phyloP scores from a whole-genome alignment of 805 yeast species.

The Isabelozyma heimii region DNA sequence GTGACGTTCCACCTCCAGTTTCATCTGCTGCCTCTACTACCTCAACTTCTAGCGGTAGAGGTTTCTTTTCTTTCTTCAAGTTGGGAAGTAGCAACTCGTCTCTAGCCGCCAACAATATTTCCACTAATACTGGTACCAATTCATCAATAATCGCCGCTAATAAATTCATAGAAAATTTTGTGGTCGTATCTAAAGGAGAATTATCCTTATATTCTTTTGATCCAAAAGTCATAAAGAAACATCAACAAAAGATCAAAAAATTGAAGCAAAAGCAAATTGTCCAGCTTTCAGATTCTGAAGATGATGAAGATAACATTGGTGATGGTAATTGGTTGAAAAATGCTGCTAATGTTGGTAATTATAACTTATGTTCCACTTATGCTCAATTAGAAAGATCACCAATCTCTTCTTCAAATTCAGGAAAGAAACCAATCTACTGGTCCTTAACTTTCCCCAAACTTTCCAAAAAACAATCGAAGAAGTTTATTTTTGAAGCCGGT shows the following conservation, averaged over 20 bases:
- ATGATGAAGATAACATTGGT: constrained; percentile 34
- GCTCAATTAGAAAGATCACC: constrained; percentile 35
- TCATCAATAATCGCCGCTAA: constrained; percentile 14
- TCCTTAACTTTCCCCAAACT: constrained; percentile 52
- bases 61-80: constrained; percentile 27
- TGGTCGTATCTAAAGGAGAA: constrained; percentile 69
- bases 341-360: constrained; percentile 55
- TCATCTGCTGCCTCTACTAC: constrained; percentile 9
- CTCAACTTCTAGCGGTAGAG: constrained; percentile 14
- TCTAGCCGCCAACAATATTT: neutral
- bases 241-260: constrained; percentile 29
- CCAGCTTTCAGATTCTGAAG: constrained; percentile 6
- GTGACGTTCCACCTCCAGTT: constrained; percentile 7
- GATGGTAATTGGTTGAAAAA: constrained; percentile 71
- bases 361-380: constrained; percentile 50
- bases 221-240: constrained; percentile 40
- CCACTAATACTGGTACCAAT: constrained; percentile 1
- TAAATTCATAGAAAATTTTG: constrained; percentile 48
- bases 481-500: constrained; percentile 62
- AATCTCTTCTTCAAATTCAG: constrained; percentile 6
- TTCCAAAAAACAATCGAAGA: constrained; percentile 32
- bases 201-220: constrained; percentile 56
- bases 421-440: constrained; percentile 37
- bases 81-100: constrained; percentile 6
- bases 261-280: constrained; percentile 13